Evolutionary conservation across 768 basidiomycete species (phyloP).

Genomic region (Inosperma sp.): DNA sequence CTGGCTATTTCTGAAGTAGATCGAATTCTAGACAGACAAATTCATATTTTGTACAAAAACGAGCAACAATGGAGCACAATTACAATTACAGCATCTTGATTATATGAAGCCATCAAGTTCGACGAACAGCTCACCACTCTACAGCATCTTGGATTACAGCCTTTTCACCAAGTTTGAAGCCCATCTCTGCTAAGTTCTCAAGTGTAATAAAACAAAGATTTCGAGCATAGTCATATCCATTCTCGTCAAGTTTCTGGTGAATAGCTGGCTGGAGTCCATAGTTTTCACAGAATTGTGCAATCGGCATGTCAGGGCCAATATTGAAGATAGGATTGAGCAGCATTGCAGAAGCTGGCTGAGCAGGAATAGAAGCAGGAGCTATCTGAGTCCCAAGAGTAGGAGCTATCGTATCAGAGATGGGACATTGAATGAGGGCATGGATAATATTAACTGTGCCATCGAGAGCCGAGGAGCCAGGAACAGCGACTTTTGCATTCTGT

Average conservation of each 20-base stretch:
- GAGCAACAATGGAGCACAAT: no score
- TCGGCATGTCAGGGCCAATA: not conserved
- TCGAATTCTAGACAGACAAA: no score
- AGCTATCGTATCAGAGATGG: not conserved
- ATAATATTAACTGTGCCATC: not conserved
- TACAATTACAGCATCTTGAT: no score
- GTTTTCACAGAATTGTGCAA: not conserved
- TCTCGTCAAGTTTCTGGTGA: not conserved
- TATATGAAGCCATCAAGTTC: no score
- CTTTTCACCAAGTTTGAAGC: no score
- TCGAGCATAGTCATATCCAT: not conserved
- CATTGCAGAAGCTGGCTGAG: not conserved
- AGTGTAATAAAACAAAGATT: not conserved
- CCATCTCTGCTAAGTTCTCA: no score
- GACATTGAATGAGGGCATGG: not conserved
- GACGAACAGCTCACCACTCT: no score
- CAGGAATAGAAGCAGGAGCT: not conserved
- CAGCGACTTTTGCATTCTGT: slow-evolving; percentile 9
- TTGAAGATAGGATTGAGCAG: not conserved
- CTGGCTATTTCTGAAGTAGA: not conserved
- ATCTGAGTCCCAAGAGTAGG: not conserved
- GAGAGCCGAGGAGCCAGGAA: not conserved
- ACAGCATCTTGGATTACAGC: no score
- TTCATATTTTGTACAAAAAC: no score
- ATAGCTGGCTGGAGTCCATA: no score